Evolutionary conservation across 371 early-diverging fungal genomes (phyloP).

Genomic region (Globomyces sp.): DNA sequence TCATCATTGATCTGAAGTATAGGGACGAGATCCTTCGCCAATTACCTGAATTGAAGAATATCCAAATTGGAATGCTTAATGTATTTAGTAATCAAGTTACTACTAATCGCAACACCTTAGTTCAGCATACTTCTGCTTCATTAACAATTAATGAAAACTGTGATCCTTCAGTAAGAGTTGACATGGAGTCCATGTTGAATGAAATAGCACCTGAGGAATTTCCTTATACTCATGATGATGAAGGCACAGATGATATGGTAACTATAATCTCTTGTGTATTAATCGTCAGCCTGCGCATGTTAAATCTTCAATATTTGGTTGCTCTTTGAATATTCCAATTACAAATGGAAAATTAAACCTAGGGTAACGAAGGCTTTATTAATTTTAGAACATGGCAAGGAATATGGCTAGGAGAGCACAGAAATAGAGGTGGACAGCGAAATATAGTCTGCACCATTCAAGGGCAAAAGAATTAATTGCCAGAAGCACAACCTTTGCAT

Average conservation of each 20-base stretch:
- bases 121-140: conserved; percentile 90
- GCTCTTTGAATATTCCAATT: conserved; percentile 84
- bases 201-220: conserved; percentile 74
- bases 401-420: conserved; percentile 62
- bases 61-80: conserved; percentile 81
- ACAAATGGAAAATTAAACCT: conserved; percentile 71
- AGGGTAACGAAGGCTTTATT: conserved; percentile 56
- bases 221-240: conserved; percentile 64
- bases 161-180: conserved; percentile 68
- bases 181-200: conserved; percentile 81
- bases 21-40: conserved; percentile 41
- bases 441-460: conserved; percentile 71
- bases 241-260: conserved; percentile 45
- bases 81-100: conserved; percentile 55
- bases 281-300: conserved; percentile 77
- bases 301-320: conserved; percentile 81
- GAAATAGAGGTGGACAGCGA: conserved; percentile 62
- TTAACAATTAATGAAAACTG: conserved; percentile 85
- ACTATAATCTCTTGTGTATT: not conserved
- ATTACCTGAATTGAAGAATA: conserved; percentile 56
- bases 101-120: conserved; percentile 29
- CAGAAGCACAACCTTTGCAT: conserved; percentile 14
- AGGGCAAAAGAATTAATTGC: conserved; percentile 40
- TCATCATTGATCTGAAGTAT: too few relatives aligned
- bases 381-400: conserved; percentile 42